Evolutionary conservation across 2,329 filamentous ascomycete genomes (phyloP).

Genomic region (Fusarium pseudoanthophilum): DNA sequence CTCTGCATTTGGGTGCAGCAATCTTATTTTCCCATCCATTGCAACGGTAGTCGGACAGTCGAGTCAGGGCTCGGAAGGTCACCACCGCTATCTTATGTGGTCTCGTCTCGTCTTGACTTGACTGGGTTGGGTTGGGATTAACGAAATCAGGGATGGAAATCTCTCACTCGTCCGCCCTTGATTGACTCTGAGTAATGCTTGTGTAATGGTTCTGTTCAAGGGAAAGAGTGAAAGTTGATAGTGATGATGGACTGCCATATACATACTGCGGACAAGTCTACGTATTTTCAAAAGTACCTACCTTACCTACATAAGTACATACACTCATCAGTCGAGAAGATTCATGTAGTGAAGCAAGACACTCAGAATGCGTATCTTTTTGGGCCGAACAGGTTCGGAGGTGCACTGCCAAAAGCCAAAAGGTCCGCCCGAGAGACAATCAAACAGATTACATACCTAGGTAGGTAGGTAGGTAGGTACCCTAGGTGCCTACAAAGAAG

Average conservation of each 20-base stretch:
- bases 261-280: background rate
- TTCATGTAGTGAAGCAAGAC: background rate
- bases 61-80: constrained; percentile 31
- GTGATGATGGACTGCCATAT: no score
- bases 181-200: background rate
- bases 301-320: background rate
- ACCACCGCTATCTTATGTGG: constrained; percentile 7
- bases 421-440: background rate
- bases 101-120: background rate
- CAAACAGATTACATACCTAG: background rate
- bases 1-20: constrained; percentile 22
- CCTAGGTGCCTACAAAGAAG: background rate
- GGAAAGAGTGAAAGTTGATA: background rate
- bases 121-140: constrained; percentile 3
- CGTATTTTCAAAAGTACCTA: background rate
- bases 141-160: constrained; percentile 15
- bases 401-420: background rate
- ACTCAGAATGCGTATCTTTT: background rate
- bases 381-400: background rate
- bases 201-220: background rate
- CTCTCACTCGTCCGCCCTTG: background rate
- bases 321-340: background rate
- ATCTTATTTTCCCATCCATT: constrained; percentile 20
- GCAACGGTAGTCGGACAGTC: constrained; percentile 25
- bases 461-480: background rate